Evolutionary conservation across 345 rosid species (phyloP).

Genomic region (Alliaria petiolata): DNA sequence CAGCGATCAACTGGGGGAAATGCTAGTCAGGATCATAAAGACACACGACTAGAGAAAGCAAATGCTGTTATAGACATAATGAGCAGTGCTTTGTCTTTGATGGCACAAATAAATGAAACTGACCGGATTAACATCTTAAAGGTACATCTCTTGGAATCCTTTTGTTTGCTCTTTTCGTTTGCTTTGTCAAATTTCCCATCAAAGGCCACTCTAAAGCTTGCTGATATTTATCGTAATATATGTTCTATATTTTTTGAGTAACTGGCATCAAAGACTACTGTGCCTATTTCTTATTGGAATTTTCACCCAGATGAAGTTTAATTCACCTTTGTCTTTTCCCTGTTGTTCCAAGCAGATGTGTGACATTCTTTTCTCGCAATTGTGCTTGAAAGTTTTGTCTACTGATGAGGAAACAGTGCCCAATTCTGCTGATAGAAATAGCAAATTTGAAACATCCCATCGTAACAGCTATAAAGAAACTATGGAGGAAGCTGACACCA

Average conservation of each 20-base stretch:
- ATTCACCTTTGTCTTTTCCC: slow-evolving; percentile 4
- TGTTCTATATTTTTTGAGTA: neutral
- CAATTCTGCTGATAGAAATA: slow-evolving; percentile 37
- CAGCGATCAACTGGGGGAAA: slow-evolving; percentile 43
- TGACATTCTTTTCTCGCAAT: slow-evolving; percentile 91
- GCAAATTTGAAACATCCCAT: slow-evolving; percentile 38
- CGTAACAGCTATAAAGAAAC: slow-evolving; percentile 42
- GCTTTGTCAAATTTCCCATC: neutral
- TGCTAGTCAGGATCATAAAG: slow-evolving; percentile 40
- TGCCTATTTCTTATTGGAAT: slow-evolving; percentile 8
- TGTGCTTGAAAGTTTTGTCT: slow-evolving; percentile 86
- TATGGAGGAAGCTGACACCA: slow-evolving; percentile 48
- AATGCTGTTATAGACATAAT: slow-evolving; percentile 88
- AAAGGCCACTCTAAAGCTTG: slow-evolving; percentile 4
- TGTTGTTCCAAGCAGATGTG: slow-evolving; percentile 77
- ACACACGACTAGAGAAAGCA: slow-evolving; percentile 82
- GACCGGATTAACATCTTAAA: slow-evolving; percentile 88
- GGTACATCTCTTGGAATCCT: slow-evolving; percentile 43
- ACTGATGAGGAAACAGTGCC: slow-evolving; percentile 44
- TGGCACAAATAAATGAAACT: slow-evolving; percentile 83
- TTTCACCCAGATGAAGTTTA: neutral
- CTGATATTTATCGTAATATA: neutral
- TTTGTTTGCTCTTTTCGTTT: neutral
- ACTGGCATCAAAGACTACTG: neutral
- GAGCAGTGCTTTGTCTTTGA: slow-evolving; percentile 88